These are phyloP conservation scores for Fomitopsis schrenkii DNA, from an alignment of 1,284 basidiomycete genomes.

Conservation along the genomic window DNA sequence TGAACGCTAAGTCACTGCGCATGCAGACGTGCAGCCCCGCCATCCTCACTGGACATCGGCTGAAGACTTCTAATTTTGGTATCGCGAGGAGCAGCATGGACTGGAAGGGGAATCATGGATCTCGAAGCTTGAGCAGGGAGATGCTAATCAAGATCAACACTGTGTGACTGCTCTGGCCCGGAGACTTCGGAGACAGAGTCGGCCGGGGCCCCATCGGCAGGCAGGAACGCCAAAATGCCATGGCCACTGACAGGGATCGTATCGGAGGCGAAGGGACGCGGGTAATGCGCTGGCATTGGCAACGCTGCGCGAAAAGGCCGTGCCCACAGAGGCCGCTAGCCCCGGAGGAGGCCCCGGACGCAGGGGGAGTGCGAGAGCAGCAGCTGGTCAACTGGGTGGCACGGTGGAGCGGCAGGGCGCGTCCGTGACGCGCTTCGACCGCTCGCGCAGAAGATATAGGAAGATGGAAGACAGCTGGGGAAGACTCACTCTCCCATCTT, in stretches of 20 bases:
- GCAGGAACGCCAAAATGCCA: not conserved
- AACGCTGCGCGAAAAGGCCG: not conserved
- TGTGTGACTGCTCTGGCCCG: not conserved
- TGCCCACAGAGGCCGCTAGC: not conserved
- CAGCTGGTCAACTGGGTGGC: not conserved
- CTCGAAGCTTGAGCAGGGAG: not conserved
- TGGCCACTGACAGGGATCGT: not conserved
- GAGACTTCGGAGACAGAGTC: not conserved
- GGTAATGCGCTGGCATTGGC: not conserved
- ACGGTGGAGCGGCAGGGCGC: not conserved
- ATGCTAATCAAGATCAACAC: not conserved
- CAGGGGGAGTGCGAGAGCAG: not conserved
- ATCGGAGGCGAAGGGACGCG: not conserved
- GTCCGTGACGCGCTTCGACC: not conserved
- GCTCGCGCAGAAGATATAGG: slow-evolving; percentile 6
- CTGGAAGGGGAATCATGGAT: not conserved
- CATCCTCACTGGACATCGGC: not conserved
- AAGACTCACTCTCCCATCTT: slow-evolving; percentile 93
- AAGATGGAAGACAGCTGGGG: not conserved
- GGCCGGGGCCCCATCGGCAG: not conserved
- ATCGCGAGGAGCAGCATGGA: not conserved
- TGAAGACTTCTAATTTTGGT: not conserved
- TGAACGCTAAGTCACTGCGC: not conserved
- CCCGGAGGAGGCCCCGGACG: not conserved
- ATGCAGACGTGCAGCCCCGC: not conserved